These are phyloP conservation scores for Curvularia verruculosa DNA, from an alignment of 2,329 filamentous ascomycete species.

Conservation along the genomic window DNA sequence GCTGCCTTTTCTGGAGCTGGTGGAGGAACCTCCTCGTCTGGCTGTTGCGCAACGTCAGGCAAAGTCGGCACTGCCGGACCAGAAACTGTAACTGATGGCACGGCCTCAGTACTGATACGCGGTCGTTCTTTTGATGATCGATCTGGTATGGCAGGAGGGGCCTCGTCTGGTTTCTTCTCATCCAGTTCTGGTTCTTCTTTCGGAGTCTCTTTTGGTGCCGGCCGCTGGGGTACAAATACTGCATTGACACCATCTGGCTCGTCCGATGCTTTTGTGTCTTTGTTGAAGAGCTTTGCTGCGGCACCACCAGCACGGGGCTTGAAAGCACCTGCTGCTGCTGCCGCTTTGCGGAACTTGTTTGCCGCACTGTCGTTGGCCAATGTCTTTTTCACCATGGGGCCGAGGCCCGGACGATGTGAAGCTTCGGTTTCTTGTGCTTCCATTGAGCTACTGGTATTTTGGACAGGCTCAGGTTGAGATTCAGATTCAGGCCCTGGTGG, in stretches of 20 bases:
- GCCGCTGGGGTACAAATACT: constrained; percentile 74
- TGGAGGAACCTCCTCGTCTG: constrained; percentile 44
- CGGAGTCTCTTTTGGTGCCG: constrained; percentile 33
- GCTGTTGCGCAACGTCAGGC: constrained; percentile 23
- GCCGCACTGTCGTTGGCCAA: constrained; percentile 75
- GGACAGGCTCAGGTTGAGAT: constrained; percentile 1
- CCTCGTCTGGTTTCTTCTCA: constrained; percentile 35
- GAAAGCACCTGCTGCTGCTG: constrained; percentile 71
- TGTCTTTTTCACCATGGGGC: constrained; percentile 88
- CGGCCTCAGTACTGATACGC: constrained; percentile 39
- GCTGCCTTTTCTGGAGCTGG: constrained; percentile 43
- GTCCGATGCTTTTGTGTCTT: constrained; percentile 61
- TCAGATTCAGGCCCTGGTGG: constrained; percentile 14
- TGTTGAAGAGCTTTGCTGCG: constrained; percentile 74
- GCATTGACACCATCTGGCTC: constrained; percentile 89
- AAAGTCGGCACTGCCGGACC: constrained; percentile 35
- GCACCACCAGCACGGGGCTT: constrained; percentile 88
- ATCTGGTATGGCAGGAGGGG: constrained; percentile 30
- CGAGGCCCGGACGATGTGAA: constrained; percentile 73
- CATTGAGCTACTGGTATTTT: constrained; percentile 54
- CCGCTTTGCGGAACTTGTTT: constrained; percentile 79
- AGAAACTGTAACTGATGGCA: constrained; percentile 46
- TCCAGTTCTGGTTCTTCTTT: constrained; percentile 35
- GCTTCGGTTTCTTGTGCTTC: constrained; percentile 60
- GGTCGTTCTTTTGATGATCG: constrained; percentile 38